A percentile compares a stretch with the other conserved stretches of the same genome.
phyloP scores from a whole-genome alignment of 139 green algal genomes.

The Chlorella sp. region DNA sequence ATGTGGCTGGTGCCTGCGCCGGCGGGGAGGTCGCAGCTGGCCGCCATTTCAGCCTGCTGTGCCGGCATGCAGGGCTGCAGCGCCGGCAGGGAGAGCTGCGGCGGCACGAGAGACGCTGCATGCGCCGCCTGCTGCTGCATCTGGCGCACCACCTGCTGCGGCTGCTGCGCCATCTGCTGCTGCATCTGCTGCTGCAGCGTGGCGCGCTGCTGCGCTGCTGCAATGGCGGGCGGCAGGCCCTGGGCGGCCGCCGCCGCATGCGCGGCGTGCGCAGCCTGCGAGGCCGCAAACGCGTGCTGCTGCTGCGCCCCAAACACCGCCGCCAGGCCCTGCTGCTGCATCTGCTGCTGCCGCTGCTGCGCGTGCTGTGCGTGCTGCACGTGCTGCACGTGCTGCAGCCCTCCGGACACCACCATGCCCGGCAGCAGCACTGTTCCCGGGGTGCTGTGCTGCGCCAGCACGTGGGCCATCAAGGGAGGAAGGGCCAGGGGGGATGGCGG shows the following conservation, averaged over 20 bases:
- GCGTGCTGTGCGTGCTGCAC: background rate
- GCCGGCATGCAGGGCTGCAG: background rate
- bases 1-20: background rate
- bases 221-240: conserved; percentile 17
- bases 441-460: background rate
- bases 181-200: background rate
- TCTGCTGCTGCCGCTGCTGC: background rate
- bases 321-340: background rate
- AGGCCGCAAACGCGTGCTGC: background rate
- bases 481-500: background rate
- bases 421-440: too few relatives aligned
- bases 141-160: background rate
- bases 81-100: background rate
- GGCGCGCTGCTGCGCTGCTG: background rate
- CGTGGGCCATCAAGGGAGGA: background rate
- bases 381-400: background rate
- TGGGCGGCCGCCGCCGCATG: background rate
- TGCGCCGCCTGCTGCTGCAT: background rate
- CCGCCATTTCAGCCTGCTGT: background rate
- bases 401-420: too few relatives aligned
- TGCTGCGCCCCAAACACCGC: background rate
- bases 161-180: background rate
- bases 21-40: background rate
- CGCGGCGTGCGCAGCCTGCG: background rate
- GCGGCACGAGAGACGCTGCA: background rate